phyloP scores from a whole-genome alignment of 2,329 filamentous ascomycete genomes.

The Epichloe elymi region DNA sequence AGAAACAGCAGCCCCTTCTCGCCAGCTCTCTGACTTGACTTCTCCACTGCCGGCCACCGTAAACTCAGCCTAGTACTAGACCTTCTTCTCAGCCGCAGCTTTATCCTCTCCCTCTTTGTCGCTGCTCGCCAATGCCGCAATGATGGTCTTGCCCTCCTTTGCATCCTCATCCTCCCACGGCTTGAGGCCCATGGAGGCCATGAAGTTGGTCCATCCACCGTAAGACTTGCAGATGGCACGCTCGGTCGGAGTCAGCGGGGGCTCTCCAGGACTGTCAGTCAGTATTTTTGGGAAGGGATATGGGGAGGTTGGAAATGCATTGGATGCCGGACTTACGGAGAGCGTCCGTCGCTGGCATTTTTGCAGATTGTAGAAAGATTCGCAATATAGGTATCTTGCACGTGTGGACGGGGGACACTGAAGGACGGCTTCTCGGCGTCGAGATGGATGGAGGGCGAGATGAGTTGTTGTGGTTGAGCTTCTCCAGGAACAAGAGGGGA shows the following conservation, averaged over 20 bases:
- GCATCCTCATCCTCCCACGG: neutral
- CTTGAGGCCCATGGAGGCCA: neutral
- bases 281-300: neutral
- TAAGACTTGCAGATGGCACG: neutral
- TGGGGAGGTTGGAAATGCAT: no score
- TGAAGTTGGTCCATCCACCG: constrained; percentile 5
- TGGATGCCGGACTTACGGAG: neutral
- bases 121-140: neutral
- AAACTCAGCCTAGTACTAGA: neutral
- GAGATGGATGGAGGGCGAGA: no score
- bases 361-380: neutral
- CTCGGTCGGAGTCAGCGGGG: neutral
- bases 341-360: neutral
- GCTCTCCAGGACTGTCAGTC: neutral
- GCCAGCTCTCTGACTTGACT: neutral
- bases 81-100: neutral
- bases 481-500: no score
- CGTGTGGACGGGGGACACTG: no score
- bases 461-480: no score
- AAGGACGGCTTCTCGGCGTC: no score
- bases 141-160: constrained; percentile 3
- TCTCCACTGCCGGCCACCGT: neutral
- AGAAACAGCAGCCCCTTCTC: neutral
- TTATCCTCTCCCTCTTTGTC: neutral
- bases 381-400: neutral